These are phyloP conservation scores for Candida caryicola DNA, from an alignment of 805 yeast species.

Conservation along the genomic window DNA sequence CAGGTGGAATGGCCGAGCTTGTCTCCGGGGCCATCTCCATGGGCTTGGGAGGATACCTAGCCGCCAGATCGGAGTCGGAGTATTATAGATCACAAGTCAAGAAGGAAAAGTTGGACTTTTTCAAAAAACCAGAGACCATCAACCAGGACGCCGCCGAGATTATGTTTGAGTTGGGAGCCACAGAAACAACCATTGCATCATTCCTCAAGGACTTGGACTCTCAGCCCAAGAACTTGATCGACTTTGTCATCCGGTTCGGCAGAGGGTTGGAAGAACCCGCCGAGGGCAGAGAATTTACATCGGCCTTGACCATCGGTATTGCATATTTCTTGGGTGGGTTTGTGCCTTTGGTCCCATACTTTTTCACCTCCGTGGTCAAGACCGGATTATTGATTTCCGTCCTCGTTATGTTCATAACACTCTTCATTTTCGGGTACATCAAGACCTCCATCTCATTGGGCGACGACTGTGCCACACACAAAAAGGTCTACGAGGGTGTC, in stretches of 20 bases:
- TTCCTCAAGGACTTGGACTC: constrained; percentile 78
- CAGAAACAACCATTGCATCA: constrained; percentile 68
- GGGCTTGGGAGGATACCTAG: constrained; percentile 97
- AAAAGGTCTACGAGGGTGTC: constrained; percentile 71
- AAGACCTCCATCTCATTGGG: constrained; percentile 87
- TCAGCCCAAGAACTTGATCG: constrained; percentile 75
- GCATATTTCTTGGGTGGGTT: constrained; percentile 92
- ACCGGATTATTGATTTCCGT: constrained; percentile 75
- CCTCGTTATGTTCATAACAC: constrained; percentile 77
- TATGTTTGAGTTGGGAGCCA: constrained; percentile 67
- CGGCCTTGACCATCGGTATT: constrained; percentile 86
- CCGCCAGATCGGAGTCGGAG: constrained; percentile 86
- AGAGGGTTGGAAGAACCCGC: constrained; percentile 95
- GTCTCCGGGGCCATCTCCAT: constrained; percentile 95
- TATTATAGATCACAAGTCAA: constrained; percentile 70
- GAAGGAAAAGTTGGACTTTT: constrained; percentile 65
- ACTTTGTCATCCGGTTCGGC: constrained; percentile 83
- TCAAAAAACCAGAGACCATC: constrained; percentile 59
- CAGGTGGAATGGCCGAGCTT: constrained; percentile 97
- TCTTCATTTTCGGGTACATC: constrained; percentile 81
- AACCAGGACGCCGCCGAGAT: constrained; percentile 82
- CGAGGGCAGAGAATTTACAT: constrained; percentile 81
- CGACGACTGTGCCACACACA: constrained; percentile 58
- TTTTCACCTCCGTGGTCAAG: constrained; percentile 72
- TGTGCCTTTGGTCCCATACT: constrained; percentile 87